Evolutionary conservation across 1,284 basidiomycete genomes (phyloP).

Genomic region (Apiotrichum laibachii): DNA sequence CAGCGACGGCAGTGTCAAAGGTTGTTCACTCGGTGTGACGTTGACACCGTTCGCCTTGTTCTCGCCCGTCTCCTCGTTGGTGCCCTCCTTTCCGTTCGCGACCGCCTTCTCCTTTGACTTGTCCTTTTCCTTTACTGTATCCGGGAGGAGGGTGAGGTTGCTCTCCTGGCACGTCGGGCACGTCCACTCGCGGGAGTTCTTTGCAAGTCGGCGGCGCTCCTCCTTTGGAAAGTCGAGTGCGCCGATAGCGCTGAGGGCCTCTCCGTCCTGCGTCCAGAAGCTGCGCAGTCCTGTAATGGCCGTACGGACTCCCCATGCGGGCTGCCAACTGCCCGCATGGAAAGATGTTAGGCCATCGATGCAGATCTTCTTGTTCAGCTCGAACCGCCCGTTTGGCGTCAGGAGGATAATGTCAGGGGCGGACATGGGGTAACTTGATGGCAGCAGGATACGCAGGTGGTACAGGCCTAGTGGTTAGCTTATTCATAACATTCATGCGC

Average conservation of each 20-base stretch:
- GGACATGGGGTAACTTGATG: slow-evolving; percentile 89
- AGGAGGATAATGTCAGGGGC: slow-evolving; percentile 92
- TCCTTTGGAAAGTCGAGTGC: slow-evolving; percentile 75
- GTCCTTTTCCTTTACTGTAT: slow-evolving; percentile 6
- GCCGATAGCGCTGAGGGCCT: slow-evolving; percentile 84
- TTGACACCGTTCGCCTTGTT: background rate
- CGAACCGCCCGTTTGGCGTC: slow-evolving; percentile 92
- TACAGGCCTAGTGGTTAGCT: slow-evolving; percentile 56
- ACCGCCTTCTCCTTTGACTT: background rate
- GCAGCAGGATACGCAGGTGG: slow-evolving; percentile 86
- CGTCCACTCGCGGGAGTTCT: slow-evolving; percentile 74
- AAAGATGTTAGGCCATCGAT: slow-evolving; percentile 82
- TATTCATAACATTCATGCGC: too few relatives aligned
- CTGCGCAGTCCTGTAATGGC: slow-evolving; percentile 87
- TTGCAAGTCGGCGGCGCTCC: slow-evolving; percentile 77
- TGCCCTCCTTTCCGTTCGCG: too few relatives aligned
- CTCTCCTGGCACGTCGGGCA: slow-evolving; percentile 70
- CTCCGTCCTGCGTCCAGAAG: slow-evolving; percentile 84
- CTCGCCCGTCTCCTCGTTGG: background rate
- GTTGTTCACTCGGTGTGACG: too few relatives aligned
- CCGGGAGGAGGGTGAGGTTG: slow-evolving; percentile 65
- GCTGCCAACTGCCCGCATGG: slow-evolving; percentile 69
- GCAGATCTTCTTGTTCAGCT: slow-evolving; percentile 94
- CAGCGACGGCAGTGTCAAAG: too few relatives aligned
- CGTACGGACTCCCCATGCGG: slow-evolving; percentile 96